Percentiles rank a stretch among this genome's conserved stretches.
Conservation (phyloP, 1,139 yeast species). For the Lodderomyces orthopsilosis region DNA sequence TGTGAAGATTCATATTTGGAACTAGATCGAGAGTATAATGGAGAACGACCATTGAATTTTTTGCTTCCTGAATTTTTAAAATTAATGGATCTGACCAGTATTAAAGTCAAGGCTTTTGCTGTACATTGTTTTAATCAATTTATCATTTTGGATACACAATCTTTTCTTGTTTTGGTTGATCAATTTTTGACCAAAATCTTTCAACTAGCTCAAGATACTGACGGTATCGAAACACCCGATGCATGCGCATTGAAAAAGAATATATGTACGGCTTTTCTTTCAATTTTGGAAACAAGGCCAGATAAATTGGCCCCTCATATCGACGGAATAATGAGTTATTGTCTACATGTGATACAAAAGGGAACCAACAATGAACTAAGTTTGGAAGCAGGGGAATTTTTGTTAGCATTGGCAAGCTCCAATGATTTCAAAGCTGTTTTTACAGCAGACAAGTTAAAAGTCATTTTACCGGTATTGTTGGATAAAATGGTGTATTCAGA, state of each 20-base stretch:
- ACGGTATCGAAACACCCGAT: constrained; percentile 12
- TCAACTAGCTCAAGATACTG: constrained; percentile 53
- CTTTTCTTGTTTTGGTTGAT: constrained; percentile 64
- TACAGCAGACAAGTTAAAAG: constrained; percentile 50
- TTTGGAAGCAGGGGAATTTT: constrained; percentile 89
- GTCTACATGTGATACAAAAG: constrained; percentile 69
- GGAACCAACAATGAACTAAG: constrained; percentile 65
- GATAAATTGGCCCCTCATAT: constrained; percentile 79
- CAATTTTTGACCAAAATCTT: constrained; percentile 63
- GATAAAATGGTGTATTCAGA: constrained; percentile 87
- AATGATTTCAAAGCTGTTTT: constrained; percentile 50
- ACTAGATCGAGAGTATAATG: constrained; percentile 61
- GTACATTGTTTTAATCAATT: constrained; percentile 77
- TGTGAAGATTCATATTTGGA: constrained; percentile 75
- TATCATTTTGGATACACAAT: constrained; percentile 64
- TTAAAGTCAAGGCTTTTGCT: constrained; percentile 59
- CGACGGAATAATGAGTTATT: constrained; percentile 80
- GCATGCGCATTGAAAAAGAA: constrained; percentile 64
- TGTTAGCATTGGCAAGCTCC: constrained; percentile 68
- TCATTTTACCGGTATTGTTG: constrained; percentile 71
- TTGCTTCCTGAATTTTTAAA: constrained; percentile 65
- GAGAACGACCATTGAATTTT: constrained; percentile 65
- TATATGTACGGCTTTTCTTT: constrained; percentile 77
- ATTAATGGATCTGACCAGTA: constrained; percentile 38
- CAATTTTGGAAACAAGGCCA: constrained; percentile 72